phyloP scores from a whole-genome alignment of 331 rosid species.

The Pyrus hybrid region DNA sequence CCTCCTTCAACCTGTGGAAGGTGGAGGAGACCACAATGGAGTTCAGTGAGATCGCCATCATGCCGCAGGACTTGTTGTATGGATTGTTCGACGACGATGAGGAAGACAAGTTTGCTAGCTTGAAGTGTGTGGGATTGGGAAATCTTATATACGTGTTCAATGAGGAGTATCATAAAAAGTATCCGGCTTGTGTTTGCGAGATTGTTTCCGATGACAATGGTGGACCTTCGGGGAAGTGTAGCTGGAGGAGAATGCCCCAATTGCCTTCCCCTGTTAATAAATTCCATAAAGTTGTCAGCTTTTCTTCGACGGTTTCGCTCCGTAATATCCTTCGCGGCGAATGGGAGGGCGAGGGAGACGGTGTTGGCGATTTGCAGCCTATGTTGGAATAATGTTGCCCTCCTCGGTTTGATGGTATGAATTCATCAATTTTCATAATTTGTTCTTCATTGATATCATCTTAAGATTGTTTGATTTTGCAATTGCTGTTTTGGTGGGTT shows the following conservation, averaged over 20 bases:
- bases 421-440: neutral
- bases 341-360: conserved; percentile 12
- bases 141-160: conserved; percentile 74
- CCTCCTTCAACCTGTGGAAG: conserved; percentile 59
- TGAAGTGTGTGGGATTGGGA: conserved; percentile 77
- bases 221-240: conserved; percentile 19
- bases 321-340: conserved; percentile 32
- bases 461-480: neutral
- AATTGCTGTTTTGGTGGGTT: neutral
- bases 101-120: conserved; percentile 70
- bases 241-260: conserved; percentile 63
- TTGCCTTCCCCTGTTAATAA: conserved; percentile 65
- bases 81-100: conserved; percentile 67
- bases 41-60: conserved; percentile 44
- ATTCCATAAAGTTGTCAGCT: conserved; percentile 69
- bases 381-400: neutral
- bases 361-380: conserved; percentile 7
- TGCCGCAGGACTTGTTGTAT: conserved; percentile 63
- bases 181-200: conserved; percentile 80
- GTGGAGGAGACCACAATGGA: conserved; percentile 58
- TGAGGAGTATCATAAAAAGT: conserved; percentile 59
- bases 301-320: conserved; percentile 58
- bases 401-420: conserved; percentile 20
- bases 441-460: neutral
- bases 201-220: conserved; percentile 22